A percentile compares a stretch with the other conserved stretches of the same genome.
phyloP scores from a whole-genome alignment of 2,329 filamentous ascomycete species.

The Magnaporthiopsis rhizophila region DNA sequence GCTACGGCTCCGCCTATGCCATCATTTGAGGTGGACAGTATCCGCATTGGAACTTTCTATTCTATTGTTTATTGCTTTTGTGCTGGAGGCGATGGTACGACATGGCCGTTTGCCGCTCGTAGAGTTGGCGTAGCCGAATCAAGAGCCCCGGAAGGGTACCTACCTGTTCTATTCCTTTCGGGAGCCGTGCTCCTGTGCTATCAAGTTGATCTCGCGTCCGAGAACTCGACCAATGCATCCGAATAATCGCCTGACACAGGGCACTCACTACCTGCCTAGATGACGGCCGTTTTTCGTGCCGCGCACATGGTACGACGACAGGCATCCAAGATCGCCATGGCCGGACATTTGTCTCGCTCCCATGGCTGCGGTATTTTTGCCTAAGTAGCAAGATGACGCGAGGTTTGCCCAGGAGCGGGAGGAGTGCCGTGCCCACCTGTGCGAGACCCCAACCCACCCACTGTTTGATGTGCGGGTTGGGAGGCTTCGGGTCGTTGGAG shows the following conservation, averaged over 20 bases:
- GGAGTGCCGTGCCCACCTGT: neutral
- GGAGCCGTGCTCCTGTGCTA: neutral
- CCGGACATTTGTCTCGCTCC: neutral
- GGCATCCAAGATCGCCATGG: neutral
- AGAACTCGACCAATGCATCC: neutral
- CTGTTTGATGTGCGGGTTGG: neutral
- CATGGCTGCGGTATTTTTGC: neutral
- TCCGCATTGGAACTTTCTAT: neutral
- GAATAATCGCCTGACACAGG: neutral
- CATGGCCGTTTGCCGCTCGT: no score
- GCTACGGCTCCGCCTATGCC: constrained; percentile 90
- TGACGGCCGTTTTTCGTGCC: neutral
- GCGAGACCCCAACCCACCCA: neutral
- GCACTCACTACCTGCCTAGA: neutral
- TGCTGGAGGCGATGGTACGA: no score
- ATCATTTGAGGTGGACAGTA: constrained; percentile 40
- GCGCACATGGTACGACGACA: neutral
- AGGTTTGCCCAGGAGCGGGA: neutral
- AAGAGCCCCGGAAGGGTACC: neutral
- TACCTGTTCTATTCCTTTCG: neutral
- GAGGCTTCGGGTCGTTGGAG: neutral
- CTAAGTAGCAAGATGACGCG: neutral
- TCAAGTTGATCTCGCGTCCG: neutral
- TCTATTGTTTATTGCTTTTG: neutral
- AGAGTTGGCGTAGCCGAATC: neutral